phyloP scores from a whole-genome alignment of 345 rosid species.

The Brassica incana region DNA sequence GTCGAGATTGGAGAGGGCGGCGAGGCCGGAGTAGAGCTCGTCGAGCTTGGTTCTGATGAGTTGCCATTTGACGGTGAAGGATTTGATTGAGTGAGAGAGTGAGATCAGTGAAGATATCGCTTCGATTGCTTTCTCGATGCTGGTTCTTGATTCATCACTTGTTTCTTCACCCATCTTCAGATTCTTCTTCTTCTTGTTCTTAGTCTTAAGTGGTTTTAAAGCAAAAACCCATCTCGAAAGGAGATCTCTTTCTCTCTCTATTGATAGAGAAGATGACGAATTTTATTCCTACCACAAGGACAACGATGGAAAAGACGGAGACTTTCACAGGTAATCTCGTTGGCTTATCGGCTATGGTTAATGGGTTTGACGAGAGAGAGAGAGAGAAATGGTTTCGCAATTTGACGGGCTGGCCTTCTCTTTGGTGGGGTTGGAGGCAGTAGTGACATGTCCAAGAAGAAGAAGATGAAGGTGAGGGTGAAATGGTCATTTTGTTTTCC shows the following conservation, averaged over 20 bases:
- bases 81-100: slow-evolving; percentile 63
- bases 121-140: slow-evolving; percentile 53
- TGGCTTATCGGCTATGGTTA: slow-evolving; percentile 7
- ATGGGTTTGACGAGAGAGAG: slow-evolving; percentile 26
- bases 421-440: slow-evolving; percentile 40
- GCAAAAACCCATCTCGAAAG: slow-evolving; percentile 43
- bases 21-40: slow-evolving; percentile 63
- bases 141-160: slow-evolving; percentile 30
- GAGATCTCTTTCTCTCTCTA: neutral
- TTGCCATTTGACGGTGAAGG: slow-evolving; percentile 81
- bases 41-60: slow-evolving; percentile 67
- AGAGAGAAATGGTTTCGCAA: slow-evolving; percentile 23
- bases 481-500: neutral
- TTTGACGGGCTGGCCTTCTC: slow-evolving; percentile 29
- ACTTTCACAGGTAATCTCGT: slow-evolving; percentile 37
- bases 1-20: slow-evolving; percentile 55
- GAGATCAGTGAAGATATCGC: slow-evolving; percentile 61
- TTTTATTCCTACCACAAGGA: slow-evolving; percentile 2
- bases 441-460: slow-evolving; percentile 43
- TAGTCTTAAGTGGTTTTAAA: slow-evolving; percentile 25
- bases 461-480: slow-evolving; percentile 25
- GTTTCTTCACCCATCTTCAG: slow-evolving; percentile 37
- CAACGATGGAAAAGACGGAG: slow-evolving; percentile 25
- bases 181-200: slow-evolving; percentile 24
- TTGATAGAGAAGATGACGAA: slow-evolving; percentile 12